A percentile compares a stretch with the other conserved stretches of the same genome.
phyloP scores from a whole-genome alignment of 1,139 yeast species.

The Hyphopichia burtonii region DNA sequence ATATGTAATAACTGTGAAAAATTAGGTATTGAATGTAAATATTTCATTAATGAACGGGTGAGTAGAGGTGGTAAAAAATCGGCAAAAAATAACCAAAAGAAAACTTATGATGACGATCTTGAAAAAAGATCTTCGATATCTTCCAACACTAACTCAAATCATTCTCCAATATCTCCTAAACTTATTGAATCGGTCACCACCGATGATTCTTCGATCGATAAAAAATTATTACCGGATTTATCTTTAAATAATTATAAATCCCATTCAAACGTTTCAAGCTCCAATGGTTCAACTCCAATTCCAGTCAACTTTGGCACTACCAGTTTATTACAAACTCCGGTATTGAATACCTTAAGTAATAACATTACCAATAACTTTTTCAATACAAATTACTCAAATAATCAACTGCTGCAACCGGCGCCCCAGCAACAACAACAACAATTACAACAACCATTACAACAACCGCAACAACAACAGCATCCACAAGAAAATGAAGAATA shows the following conservation, averaged over 20 bases:
- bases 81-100: slow-evolving; percentile 7
- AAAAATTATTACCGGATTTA: background rate
- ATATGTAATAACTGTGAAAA: slow-evolving; percentile 51
- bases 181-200: background rate
- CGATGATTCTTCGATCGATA: slow-evolving; percentile 1
- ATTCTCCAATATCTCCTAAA: slow-evolving; percentile 1
- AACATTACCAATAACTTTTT: slow-evolving; percentile 37
- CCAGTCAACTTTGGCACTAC: slow-evolving; percentile 9
- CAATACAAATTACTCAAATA: slow-evolving; percentile 24
- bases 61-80: slow-evolving; percentile 47
- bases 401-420: background rate
- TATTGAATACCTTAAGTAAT: slow-evolving; percentile 26
- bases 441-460: background rate
- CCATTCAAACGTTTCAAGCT: background rate
- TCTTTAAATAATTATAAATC: background rate
- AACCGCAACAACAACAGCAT: background rate
- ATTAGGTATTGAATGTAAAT: slow-evolving; percentile 45
- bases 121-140: slow-evolving; percentile 3
- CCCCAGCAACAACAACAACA: background rate
- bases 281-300: slow-evolving; percentile 1
- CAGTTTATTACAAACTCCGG: slow-evolving; percentile 31
- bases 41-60: slow-evolving; percentile 54
- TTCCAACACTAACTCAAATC: background rate
- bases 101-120: background rate
- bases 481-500: slow-evolving; percentile 9